Evolutionary conservation across 495 filamentous ascomycete species (phyloP), one percentile per base, ranked within the genome.

Genomic region (Xylaria longipes): DNA sequence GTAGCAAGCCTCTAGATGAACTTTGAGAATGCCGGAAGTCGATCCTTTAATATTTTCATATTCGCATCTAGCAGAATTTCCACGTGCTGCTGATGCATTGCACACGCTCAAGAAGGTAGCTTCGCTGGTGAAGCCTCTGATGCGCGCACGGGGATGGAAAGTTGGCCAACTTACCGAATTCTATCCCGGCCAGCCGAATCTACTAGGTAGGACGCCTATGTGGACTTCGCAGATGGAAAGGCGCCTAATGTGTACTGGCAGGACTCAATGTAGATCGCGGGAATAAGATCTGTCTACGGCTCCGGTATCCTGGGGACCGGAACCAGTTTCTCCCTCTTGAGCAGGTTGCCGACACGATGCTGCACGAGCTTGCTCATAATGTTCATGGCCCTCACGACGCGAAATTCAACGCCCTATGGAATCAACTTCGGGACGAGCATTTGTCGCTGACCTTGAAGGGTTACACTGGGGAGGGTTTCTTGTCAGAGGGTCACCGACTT

Each of bases 331-430:
- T 97, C 11, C 91, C 93, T 11, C 74, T 94, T 33, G 94, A 97
- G 65, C 82, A 92, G 72, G 87, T 97, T 2, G 84, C 92, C 17
- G 94, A 97, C 80, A 98, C 95, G 1, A 95, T 98, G 92, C 88
- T 99, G 39, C 96, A 99, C 78, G 96, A 98, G 87, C 88, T 99
- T 1, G 91, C 89, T n/a, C 96, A 99, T 77, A 97, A 91, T 72
- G 87, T 93, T 3, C 88, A 90, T 76, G 93, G 93, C 0, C 93
- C 93, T 0, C 96, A 99, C 76, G 89, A 98, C 69, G 87, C 84
- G 46, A 85, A 92, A 17, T 98, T 98, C 77, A 89, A 97, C 72
- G 89, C 89, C 5, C 82, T 97, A 25, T 97, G 95, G 92, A 91
- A 97, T 69, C 89, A 97, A 72, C 88, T 98, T 9, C 90, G 95